These are phyloP conservation scores for Hypoxylon cercidicola DNA, from an alignment of 495 filamentous ascomycete species.

Conservation along the genomic window DNA sequence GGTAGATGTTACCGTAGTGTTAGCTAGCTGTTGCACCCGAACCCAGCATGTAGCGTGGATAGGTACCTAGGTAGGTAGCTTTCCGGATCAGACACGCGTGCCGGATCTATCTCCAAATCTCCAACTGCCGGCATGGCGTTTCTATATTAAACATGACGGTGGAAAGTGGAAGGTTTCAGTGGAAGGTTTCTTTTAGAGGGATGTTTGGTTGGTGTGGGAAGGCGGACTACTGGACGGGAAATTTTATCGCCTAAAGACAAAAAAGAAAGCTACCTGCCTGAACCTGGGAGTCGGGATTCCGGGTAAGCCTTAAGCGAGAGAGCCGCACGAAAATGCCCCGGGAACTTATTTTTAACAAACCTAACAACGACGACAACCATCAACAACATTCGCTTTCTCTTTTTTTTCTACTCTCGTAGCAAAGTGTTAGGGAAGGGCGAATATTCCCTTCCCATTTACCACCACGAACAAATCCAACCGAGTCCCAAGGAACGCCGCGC, in stretches of 20 bases:
- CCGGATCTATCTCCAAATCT: neutral
- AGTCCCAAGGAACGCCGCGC: no score
- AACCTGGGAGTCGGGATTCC: conserved; percentile 35
- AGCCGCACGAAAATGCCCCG: conserved; percentile 42
- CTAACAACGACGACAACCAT: conserved; percentile 15
- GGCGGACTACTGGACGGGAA: neutral
- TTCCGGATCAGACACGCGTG: neutral
- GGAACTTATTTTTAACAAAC: conserved; percentile 12
- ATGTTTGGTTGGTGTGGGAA: no score
- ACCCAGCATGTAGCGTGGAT: no score
- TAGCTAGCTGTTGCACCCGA: no score
- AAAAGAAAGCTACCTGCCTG: conserved; percentile 36
- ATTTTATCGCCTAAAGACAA: no score
- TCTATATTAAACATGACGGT: no score
- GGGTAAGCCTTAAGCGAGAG: conserved; percentile 33
- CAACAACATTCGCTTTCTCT: neutral
- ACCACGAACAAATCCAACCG: no score
- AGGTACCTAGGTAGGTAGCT: neutral
- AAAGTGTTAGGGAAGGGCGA: no score
- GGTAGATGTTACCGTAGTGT: no score
- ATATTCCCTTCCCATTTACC: no score
- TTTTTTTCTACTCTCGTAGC: no score
- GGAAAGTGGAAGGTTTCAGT: no score
- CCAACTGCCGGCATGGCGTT: conserved; percentile 2
- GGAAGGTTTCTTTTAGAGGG: neutral